Conservation (phyloP, 73 alveolate genomes). For the Paramecium sonneborni region DNA sequence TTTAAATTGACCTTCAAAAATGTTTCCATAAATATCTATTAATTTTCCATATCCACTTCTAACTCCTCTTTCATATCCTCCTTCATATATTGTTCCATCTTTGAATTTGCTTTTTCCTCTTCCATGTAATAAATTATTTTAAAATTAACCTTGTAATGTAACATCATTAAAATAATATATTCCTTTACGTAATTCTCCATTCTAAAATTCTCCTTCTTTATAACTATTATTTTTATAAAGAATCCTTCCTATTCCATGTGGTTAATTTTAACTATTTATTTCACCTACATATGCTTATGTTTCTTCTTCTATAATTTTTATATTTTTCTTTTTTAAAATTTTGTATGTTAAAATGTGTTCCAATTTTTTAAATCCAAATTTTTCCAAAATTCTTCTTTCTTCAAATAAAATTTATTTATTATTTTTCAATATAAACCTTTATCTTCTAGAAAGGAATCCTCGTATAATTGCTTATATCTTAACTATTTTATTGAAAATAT, state of each 20-base stretch:
- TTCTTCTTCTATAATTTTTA: not conserved
- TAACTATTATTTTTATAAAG: not conserved
- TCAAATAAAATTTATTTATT: not conserved
- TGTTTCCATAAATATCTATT: constrained; percentile 32
- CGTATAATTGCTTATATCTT: not conserved
- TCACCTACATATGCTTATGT: not conserved
- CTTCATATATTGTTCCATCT: constrained; percentile 62
- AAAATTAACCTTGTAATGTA: not conserved
- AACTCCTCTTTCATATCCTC: constrained; percentile 59
- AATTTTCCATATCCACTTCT: constrained; percentile 65
- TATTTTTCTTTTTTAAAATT: not conserved
- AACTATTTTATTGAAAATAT: not conserved
- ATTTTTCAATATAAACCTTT: not conserved
- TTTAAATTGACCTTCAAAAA: constrained; percentile 61
- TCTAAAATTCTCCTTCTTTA: constrained; percentile 26
- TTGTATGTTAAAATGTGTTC: not conserved
- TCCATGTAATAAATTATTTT: constrained; percentile 22
- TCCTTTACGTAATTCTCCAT: constrained; percentile 29
- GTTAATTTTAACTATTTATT: not conserved
- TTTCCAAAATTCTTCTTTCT: not conserved
- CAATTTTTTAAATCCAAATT: constrained; percentile 1
- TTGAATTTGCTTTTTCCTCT: not conserved
- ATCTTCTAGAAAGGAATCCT: constrained; percentile 22
- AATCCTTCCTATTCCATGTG: constrained; percentile 1
- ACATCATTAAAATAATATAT: not conserved